These are phyloP conservation scores for Escovopsis sp. DNA, from an alignment of 2,329 filamentous ascomycete genomes.

Conservation along the genomic window DNA sequence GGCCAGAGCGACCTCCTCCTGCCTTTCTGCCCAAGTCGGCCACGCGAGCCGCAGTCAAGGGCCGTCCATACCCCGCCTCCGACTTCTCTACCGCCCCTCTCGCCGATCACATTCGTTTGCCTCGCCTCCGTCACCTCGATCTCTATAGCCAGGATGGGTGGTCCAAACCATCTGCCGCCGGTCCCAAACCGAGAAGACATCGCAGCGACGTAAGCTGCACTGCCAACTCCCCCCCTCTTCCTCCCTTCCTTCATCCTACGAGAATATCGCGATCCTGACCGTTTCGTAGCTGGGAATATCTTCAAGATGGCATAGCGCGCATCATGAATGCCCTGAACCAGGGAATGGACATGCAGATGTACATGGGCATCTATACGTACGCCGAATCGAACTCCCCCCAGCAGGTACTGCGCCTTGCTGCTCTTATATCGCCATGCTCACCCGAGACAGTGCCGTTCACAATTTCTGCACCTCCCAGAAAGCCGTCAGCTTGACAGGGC, in stretches of 20 bases:
- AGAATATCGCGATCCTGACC: background rate
- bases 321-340: conserved; percentile 89
- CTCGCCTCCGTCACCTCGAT: conserved; percentile 1
- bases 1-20: background rate
- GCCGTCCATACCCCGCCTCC: conserved; percentile 4
- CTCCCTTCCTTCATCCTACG: too few relatives aligned
- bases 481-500: conserved; percentile 47
- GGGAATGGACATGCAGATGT: conserved; percentile 89
- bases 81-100: background rate
- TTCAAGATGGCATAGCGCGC: conserved; percentile 74
- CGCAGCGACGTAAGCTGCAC: conserved; percentile 28
- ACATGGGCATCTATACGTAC: conserved; percentile 94
- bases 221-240: too few relatives aligned
- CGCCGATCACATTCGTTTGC: background rate
- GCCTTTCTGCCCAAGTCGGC: background rate
- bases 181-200: conserved; percentile 49
- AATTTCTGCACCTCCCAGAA: conserved; percentile 99
- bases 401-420: too few relatives aligned
- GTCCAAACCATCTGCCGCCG: conserved; percentile 35
- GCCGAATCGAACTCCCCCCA: conserved; percentile 4
- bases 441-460: conserved; percentile 59
- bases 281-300: conserved; percentile 66
- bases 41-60: conserved; percentile 5
- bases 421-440: conserved; percentile 20
- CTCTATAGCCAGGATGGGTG: conserved; percentile 23